Evolutionary conservation across 2,329 filamentous ascomycete genomes (phyloP).

Genomic region (Xylariaceae sp.): DNA sequence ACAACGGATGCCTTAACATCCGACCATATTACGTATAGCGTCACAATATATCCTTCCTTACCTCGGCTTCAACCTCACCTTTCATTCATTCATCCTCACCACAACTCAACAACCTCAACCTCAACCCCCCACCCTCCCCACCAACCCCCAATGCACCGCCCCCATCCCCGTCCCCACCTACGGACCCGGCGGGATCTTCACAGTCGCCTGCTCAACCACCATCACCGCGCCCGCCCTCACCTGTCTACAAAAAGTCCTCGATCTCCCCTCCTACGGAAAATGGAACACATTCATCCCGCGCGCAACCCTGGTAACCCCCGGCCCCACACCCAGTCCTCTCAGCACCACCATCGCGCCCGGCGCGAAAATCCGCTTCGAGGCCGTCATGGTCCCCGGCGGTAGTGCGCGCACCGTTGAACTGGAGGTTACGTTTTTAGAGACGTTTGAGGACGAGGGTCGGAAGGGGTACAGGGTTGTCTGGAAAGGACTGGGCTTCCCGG

Average conservation of each 20-base stretch:
- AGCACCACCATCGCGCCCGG: background rate
- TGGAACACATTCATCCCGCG: constrained; percentile 17
- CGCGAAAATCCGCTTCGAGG: constrained; percentile 13
- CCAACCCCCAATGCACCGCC: constrained; percentile 1
- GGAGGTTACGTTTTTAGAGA: constrained; percentile 13
- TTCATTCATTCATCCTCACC: background rate
- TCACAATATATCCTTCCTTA: no score
- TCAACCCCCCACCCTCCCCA: constrained; percentile 13
- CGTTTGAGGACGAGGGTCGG: background rate
- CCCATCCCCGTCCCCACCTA: constrained; percentile 17
- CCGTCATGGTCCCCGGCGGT: constrained; percentile 12
- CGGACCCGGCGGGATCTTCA: constrained; percentile 15
- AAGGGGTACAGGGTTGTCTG: constrained; percentile 13
- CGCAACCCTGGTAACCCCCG: constrained; percentile 2
- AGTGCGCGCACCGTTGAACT: constrained; percentile 11
- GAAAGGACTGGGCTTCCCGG: constrained; percentile 9
- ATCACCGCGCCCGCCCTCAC: constrained; percentile 8
- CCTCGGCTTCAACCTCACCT: background rate
- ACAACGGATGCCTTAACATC: no score
- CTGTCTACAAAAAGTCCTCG: constrained; percentile 13
- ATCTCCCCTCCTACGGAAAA: constrained; percentile 6
- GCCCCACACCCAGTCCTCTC: background rate
- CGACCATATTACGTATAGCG: no score
- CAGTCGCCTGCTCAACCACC: constrained; percentile 10
- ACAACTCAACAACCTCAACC: background rate